Conservation (phyloP, 441 rosid genomes). For the Gossypium schwendimanii region DNA sequence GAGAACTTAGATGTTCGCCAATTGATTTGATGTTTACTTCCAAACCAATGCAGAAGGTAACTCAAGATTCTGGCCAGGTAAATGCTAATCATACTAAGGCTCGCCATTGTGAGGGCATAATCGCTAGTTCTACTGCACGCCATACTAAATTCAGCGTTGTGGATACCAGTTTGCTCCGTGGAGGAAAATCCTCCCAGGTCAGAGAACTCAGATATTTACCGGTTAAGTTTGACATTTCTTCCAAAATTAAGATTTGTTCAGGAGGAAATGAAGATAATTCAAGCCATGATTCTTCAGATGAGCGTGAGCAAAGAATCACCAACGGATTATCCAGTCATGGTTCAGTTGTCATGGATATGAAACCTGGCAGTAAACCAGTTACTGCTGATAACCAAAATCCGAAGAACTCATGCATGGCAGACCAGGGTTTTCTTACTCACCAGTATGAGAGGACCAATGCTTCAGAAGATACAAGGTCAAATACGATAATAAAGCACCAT, state of each 20-base stretch:
- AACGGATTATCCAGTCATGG: conserved; percentile 9
- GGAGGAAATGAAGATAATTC: conserved; percentile 17
- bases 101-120: conserved; percentile 12
- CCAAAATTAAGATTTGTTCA: conserved; percentile 14
- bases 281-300: conserved; percentile 18
- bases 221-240: conserved; percentile 17
- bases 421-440: conserved; percentile 21
- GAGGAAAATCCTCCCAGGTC: conserved; percentile 29
- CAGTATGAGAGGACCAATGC: conserved; percentile 11
- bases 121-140: conserved; percentile 15
- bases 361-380: conserved; percentile 8
- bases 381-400: conserved; percentile 9
- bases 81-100: conserved; percentile 14
- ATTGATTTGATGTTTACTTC: conserved; percentile 25
- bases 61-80: conserved; percentile 6
- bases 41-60: conserved; percentile 18
- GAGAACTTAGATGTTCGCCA: conserved; percentile 40
- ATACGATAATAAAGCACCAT: conserved; percentile 34
- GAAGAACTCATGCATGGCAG: conserved; percentile 20
- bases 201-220: conserved; percentile 44
- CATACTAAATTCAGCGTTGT: conserved; percentile 38
- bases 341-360: conserved; percentile 11
- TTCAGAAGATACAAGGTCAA: conserved; percentile 23
- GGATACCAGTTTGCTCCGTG: conserved; percentile 47
- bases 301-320: conserved; percentile 11